phyloP scores from a whole-genome alignment of 768 basidiomycete species.

The Suillus subluteus region DNA sequence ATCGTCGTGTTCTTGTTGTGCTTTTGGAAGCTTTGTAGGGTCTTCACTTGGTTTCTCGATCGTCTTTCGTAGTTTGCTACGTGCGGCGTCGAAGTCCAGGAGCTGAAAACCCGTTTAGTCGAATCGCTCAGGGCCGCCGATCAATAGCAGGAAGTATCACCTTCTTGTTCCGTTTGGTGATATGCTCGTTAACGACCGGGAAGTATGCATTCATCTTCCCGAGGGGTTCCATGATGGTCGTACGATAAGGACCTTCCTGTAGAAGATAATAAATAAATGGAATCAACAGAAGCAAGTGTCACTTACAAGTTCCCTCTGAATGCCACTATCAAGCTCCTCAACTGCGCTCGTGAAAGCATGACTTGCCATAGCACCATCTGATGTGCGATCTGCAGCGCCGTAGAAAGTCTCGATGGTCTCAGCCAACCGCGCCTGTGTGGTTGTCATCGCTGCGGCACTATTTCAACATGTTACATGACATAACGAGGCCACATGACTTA shows the following conservation, averaged over 20 bases:
- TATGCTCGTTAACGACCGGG: slow-evolving; percentile 91
- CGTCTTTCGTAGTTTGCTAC: slow-evolving; percentile 87
- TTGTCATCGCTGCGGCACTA: slow-evolving; percentile 77
- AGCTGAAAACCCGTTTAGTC: slow-evolving; percentile 51
- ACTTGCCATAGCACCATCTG: slow-evolving; percentile 95
- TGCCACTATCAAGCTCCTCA: slow-evolving; percentile 87
- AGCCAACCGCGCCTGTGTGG: slow-evolving; percentile 89
- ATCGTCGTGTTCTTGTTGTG: slow-evolving; percentile 96
- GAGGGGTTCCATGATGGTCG: slow-evolving; percentile 92
- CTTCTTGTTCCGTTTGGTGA: slow-evolving; percentile 96
- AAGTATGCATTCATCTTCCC: slow-evolving; percentile 98
- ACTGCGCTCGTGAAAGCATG: slow-evolving; percentile 96
- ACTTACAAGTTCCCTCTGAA: slow-evolving; percentile 83
- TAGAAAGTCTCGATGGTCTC: slow-evolving; percentile 96
- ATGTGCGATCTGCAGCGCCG: slow-evolving; percentile 77
- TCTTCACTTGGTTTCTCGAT: slow-evolving; percentile 94
- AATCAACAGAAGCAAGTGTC: slow-evolving; percentile 1
- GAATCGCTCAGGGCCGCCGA: background rate
- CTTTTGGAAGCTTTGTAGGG: slow-evolving; percentile 85
- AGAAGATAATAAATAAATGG: slow-evolving; percentile 8
- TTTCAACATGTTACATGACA: slow-evolving; percentile 7
- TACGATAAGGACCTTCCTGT: slow-evolving; percentile 92
- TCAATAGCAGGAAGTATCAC: slow-evolving; percentile 40
- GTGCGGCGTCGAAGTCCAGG: slow-evolving; percentile 92
- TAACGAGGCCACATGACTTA: slow-evolving; percentile 37